Evolutionary conservation across 805 yeast species (phyloP), one percentile per base, ranked within the genome.

Genomic region (Candida loeiensis): DNA sequence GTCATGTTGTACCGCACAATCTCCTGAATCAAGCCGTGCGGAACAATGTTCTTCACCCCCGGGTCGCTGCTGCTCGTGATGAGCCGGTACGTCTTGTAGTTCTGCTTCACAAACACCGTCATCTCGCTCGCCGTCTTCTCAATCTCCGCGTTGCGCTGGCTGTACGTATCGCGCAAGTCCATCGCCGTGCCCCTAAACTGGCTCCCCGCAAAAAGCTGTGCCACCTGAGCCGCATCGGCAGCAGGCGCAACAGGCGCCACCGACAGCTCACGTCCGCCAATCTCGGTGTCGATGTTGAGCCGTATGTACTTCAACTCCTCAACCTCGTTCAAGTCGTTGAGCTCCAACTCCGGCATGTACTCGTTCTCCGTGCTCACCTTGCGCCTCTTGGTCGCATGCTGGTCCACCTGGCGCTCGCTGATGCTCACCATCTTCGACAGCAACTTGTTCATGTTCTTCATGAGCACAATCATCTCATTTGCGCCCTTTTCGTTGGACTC

Each of bases 381-480:
- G 9, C 30, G 29, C 14, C 36, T 12, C 13, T 22, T 13, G 16
- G 15, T 6, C 15, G 28, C 4, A 14, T n/a, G n/a, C 54, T 9
- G 54, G 56, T 5, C 57, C 58, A 7, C 64, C 59, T 40, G 66
- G 63, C 42, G 68, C 13, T 39, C 34, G 14, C 48, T 55, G 45
- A 54, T 46, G 21, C 46, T 73, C 47, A 91, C 77, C 84, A 91
- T 83, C 48, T 89, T 79, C 43, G 86, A 80, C 55, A 95, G 83
- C 36, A 91, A 66, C 44, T 89, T 76, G 63, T 91, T 91, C 93
- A 91, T 89, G 46, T 95, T 87, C 49, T 84, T 75, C 66, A 93
- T 71, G 14, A 89, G 79, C 13, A 84, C 78, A 13, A 86, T 73
- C 50, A 89, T 77, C 47, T 86, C 95, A 22, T 73, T 74, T 39